Conservation (phyloP, 495 filamentous ascomycete species). For the Hypoxylon rickii region DNA sequence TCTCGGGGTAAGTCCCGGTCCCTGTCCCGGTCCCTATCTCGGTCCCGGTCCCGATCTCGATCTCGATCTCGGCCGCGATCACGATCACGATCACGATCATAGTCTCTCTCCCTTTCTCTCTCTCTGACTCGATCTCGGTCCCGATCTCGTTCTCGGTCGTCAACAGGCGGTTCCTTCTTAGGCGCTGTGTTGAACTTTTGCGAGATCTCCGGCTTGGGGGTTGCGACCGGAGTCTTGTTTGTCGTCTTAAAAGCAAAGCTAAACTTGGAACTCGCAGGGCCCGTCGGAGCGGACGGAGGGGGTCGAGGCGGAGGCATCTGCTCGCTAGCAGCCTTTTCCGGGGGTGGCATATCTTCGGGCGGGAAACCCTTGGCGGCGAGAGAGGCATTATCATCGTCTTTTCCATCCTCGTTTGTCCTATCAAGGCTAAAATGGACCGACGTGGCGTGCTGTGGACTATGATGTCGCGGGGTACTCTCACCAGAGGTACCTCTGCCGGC, state of each 20-base stretch:
- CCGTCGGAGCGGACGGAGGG: constrained; percentile 54
- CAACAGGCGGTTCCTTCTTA: constrained; percentile 40
- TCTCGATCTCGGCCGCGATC: constrained; percentile 42
- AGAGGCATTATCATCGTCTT: constrained; percentile 60
- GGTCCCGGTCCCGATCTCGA: constrained; percentile 49
- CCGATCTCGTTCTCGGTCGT: constrained; percentile 7
- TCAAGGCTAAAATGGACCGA: constrained; percentile 35
- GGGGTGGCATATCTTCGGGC: constrained; percentile 64
- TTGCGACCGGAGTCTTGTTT: constrained; percentile 61
- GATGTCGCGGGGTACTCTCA: constrained; percentile 37
- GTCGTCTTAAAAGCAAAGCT: constrained; percentile 83
- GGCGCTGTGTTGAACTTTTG: constrained; percentile 68
- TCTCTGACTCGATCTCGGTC: constrained; percentile 16
- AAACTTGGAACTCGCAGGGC: constrained; percentile 71
- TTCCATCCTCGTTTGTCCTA: constrained; percentile 40
- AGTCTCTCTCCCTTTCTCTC: constrained; percentile 2
- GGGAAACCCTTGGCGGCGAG: constrained; percentile 66
- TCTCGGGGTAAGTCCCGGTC: constrained; percentile 55
- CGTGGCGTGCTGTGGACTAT: constrained; percentile 33
- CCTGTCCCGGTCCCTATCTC: constrained; percentile 35
- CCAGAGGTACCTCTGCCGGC: constrained; percentile 49
- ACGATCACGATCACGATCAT: constrained; percentile 17
- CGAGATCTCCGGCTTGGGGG: constrained; percentile 72
- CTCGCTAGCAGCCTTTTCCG: constrained; percentile 49
- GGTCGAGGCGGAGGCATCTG: constrained; percentile 54